A percentile compares a stretch with the other conserved stretches of the same genome.
Conservation (phyloP, 352 stramenopile species). For the Globisporangium cystogenes region DNA sequence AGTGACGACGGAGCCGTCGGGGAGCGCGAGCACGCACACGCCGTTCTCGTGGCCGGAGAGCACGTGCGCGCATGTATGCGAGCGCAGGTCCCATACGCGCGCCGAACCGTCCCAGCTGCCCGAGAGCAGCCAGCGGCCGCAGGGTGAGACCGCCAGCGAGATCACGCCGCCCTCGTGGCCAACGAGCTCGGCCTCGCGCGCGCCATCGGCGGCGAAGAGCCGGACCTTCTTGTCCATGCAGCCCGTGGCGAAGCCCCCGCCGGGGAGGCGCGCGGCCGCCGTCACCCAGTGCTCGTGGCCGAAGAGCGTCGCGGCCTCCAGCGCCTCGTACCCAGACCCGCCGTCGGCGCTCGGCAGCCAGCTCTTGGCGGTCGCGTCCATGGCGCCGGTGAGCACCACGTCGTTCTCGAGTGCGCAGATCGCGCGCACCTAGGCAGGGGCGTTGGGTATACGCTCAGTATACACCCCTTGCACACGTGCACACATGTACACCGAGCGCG, state of each 20-base stretch:
- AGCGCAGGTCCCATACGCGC: conserved; percentile 63
- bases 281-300: conserved; percentile 86
- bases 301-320: conserved; percentile 57
- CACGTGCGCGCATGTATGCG: conserved; percentile 45
- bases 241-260: conserved; percentile 62
- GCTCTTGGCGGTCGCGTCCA: conserved; percentile 59
- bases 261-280: conserved; percentile 34
- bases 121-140: conserved; percentile 48
- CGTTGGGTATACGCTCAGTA: not conserved
- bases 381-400: conserved; percentile 62
- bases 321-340: conserved; percentile 21
- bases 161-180: conserved; percentile 78
- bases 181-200: conserved; percentile 31
- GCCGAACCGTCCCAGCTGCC: conserved; percentile 81
- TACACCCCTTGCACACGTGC: not conserved
- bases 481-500: not conserved
- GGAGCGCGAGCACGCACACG: conserved; percentile 68
- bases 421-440: conserved; percentile 41
- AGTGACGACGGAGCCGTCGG: conserved; percentile 59
- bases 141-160: conserved; percentile 42
- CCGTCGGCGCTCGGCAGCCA: conserved; percentile 31
- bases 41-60: conserved; percentile 74
- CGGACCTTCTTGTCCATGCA: conserved; percentile 81
- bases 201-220: conserved; percentile 45
- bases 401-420: conserved; percentile 43